These are phyloP conservation scores for Alnus glutinosa DNA, from an alignment of 306 rosid genomes.

Conservation along the genomic window DNA sequence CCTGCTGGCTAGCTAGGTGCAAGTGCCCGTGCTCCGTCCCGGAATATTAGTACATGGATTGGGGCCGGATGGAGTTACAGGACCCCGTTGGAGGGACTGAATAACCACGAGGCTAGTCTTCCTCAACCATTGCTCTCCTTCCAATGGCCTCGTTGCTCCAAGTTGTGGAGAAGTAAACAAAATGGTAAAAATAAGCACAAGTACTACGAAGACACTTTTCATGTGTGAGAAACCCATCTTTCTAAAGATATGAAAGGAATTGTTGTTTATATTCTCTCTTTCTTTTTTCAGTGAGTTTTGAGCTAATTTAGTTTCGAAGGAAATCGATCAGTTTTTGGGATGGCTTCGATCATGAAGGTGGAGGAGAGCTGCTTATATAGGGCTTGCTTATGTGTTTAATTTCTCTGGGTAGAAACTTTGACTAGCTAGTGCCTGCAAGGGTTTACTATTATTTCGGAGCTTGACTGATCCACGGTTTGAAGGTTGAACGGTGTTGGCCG, in stretches of 20 bases:
- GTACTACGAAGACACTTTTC: conserved; percentile 1
- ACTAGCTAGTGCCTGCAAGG: neutral
- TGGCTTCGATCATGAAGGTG: neutral
- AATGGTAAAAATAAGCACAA: conserved; percentile 14
- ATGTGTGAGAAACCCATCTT: conserved; percentile 27
- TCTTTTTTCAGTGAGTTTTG: neutral
- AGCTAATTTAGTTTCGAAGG: neutral
- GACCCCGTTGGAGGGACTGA: conserved; percentile 26
- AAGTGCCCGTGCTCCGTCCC: conserved; percentile 1
- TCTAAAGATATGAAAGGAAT: neutral
- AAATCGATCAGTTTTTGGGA: neutral
- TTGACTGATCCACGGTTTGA: conserved; percentile 38
- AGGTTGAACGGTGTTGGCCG: conserved; percentile 14
- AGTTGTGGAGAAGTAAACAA: conserved; percentile 25
- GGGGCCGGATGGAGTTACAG: neutral
- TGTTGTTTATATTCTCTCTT: neutral
- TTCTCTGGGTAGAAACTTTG: neutral
- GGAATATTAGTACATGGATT: conserved; percentile 37
- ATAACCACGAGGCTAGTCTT: conserved; percentile 3
- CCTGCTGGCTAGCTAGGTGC: conserved; percentile 6
- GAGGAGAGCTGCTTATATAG: neutral
- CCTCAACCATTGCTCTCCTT: conserved; percentile 31
- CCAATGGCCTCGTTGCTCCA: conserved; percentile 37
- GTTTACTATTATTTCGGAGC: neutral
- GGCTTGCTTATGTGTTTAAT: neutral